These are phyloP conservation scores for Calendula officinalis DNA, from an alignment of 129 eudicot genomes.

Conservation along the genomic window DNA sequence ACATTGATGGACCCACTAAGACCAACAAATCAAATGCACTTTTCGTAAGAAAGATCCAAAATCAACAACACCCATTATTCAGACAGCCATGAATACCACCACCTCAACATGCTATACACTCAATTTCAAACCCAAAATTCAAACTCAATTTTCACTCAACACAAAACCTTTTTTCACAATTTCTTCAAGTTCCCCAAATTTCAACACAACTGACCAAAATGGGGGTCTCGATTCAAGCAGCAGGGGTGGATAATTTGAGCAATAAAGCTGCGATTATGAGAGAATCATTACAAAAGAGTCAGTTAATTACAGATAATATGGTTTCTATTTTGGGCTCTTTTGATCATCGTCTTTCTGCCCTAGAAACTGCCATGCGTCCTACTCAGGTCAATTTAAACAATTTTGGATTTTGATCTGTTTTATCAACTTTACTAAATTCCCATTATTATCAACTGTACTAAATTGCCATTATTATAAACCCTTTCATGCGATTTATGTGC, in stretches of 20 bases:
- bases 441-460: neutral
- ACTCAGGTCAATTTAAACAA: constrained; percentile 53
- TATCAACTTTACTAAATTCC: constrained; percentile 1
- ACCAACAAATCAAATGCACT: constrained; percentile 18
- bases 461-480: neutral
- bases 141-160: constrained; percentile 24
- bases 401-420: neutral
- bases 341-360: constrained; percentile 91
- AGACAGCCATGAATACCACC: constrained; percentile 22
- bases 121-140: constrained; percentile 12
- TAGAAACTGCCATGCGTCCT: constrained; percentile 98
- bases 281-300: constrained; percentile 74
- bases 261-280: constrained; percentile 78
- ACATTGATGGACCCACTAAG: neutral
- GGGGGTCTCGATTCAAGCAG: constrained; percentile 45
- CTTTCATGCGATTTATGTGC: neutral
- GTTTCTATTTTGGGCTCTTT: constrained; percentile 83
- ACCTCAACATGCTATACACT: constrained; percentile 30
- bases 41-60: constrained; percentile 27
- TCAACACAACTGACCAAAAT: constrained; percentile 16
- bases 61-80: constrained; percentile 36
- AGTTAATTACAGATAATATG: constrained; percentile 67
- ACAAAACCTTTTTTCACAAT: neutral
- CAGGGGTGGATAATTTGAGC: constrained; percentile 56
- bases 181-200: neutral